These are phyloP conservation scores for Medicago truncatula DNA, from an alignment of 306 rosid species.

Conservation along the genomic window DNA sequence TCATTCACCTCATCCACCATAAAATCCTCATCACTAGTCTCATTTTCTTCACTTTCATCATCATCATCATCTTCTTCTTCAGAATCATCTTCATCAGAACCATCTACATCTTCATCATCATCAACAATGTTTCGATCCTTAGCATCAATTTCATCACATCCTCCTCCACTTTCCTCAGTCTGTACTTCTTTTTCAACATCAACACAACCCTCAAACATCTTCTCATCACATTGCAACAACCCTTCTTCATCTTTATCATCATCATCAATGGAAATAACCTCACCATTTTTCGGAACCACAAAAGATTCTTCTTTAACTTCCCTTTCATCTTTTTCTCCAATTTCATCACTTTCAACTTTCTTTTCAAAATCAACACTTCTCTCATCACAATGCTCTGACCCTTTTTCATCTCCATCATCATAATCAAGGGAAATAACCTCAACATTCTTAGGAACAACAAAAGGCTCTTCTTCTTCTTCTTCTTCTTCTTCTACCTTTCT, in stretches of 20 bases:
- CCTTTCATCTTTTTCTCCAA: neutral
- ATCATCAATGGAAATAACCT: too few relatives aligned
- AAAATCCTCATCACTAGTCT: conserved; percentile 12
- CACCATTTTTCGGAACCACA: too few relatives aligned
- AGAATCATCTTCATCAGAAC: neutral
- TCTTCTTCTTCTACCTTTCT: neutral
- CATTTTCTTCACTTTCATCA: neutral
- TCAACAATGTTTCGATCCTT: neutral
- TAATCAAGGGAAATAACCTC: neutral
- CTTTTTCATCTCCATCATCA: neutral
- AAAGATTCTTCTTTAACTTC: too few relatives aligned
- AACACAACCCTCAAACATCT: neutral
- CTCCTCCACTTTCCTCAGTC: neutral
- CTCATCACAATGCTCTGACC: too few relatives aligned
- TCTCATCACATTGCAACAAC: neutral
- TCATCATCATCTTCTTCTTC: neutral
- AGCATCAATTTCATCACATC: neutral
- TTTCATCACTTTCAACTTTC: neutral
- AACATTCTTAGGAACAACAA: neutral
- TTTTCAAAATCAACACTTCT: neutral
- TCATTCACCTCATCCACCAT: neutral
- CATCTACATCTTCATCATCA: too few relatives aligned
- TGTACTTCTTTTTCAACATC: neutral
- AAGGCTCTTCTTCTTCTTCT: neutral
- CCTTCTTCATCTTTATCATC: neutral